Evolutionary conservation across 371 early-diverging fungal genomes (phyloP), one percentile per base, ranked within the genome.

Genomic region (Polyrhizophydium stewartii): DNA sequence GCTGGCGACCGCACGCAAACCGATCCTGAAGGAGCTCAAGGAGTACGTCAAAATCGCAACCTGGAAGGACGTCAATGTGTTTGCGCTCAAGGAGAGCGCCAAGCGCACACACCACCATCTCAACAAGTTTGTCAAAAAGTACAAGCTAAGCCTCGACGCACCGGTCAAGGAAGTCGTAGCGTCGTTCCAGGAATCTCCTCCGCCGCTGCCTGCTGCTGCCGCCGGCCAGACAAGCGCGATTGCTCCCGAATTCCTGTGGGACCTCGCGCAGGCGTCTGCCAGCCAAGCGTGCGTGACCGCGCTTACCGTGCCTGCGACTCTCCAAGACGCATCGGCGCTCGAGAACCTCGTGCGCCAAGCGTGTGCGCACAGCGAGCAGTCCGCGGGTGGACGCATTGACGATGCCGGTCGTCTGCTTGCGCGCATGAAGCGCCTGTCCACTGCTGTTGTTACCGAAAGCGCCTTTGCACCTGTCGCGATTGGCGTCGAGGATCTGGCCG

Each of bases 61-160:
- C 47, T 98, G 97, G 96, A 93, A 94, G 74, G 98, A 98, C 73
- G 89, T 94, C 41, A 98, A 95, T 62, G 89, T 94, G n/a, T 89
- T 89, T 63, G 93, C 97, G 0, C 75, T 98, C 43, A 85, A 89
- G 40, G 91, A 90, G 62, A 91, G 91, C 75, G 93, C 97, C 1
- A 85, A 85, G 52, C 89, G 89, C 76, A 92, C 95, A 7, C 97
- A 96, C 68, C 76, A 86, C 60, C 92, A 93, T 32, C 76, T 98
- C 47, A 81, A 88, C 73, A 95, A 95, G 77, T 89, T 91, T 65
- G 80, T 97, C 57, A 86, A 87, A 47, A 91, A 91, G 68, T 95
- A 93, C 73, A 80, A 90, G 21, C 88, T 69, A 68, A 64, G 65
- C 22, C 61, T 75, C n/a, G 68, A 63, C n/a, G 75, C 79, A 49